A percentile compares a stretch with the other conserved stretches of the same genome.
phyloP scores from a whole-genome alignment of 352 stramenopile genomes.

The Phytophthora nicotianae region DNA sequence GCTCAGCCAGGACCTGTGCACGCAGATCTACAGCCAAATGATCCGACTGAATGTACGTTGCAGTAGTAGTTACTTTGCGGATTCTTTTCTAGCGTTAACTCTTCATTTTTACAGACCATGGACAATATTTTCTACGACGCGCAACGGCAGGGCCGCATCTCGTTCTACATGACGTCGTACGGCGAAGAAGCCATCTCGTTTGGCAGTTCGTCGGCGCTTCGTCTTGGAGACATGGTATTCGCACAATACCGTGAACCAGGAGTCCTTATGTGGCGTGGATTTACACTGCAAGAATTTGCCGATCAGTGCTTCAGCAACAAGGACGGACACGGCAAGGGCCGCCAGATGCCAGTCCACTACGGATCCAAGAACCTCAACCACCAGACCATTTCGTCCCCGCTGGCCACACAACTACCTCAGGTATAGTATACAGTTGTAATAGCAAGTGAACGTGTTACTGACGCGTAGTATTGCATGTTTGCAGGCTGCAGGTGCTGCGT shows the following conservation, averaged over 20 bases:
- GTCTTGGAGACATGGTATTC: constrained; percentile 93
- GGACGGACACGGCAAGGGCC: constrained; percentile 94
- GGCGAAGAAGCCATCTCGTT: constrained; percentile 97
- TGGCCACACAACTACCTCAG: constrained; percentile 97
- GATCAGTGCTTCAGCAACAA: constrained; percentile 98
- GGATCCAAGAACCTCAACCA: constrained; percentile 95
- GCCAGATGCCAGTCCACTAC: constrained; percentile 99
- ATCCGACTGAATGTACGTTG: constrained; percentile 75
- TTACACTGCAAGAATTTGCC: constrained; percentile 96
- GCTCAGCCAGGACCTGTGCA: constrained; percentile 77
- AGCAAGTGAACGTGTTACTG: neutral
- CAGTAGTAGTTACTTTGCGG: neutral
- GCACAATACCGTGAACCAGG: constrained; percentile 98
- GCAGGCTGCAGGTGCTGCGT: constrained; percentile 95
- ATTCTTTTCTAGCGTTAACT: constrained; percentile 4
- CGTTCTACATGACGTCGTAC: constrained; percentile 96
- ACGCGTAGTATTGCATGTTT: neutral
- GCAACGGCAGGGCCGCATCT: constrained; percentile 98
- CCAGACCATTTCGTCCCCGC: constrained; percentile 97
- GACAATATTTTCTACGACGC: constrained; percentile 97
- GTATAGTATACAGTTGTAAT: constrained; percentile 26
- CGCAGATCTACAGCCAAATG: constrained; percentile 90
- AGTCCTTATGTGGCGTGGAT: constrained; percentile 98
- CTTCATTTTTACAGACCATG: constrained; percentile 86
- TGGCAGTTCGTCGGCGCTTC: constrained; percentile 92